A percentile compares a stretch with the other conserved stretches of the same genome.
Evolutionary conservation across 169 alveolate genomes (phyloP).

Genomic region (Ichthyophthirius multifiliis): DNA sequence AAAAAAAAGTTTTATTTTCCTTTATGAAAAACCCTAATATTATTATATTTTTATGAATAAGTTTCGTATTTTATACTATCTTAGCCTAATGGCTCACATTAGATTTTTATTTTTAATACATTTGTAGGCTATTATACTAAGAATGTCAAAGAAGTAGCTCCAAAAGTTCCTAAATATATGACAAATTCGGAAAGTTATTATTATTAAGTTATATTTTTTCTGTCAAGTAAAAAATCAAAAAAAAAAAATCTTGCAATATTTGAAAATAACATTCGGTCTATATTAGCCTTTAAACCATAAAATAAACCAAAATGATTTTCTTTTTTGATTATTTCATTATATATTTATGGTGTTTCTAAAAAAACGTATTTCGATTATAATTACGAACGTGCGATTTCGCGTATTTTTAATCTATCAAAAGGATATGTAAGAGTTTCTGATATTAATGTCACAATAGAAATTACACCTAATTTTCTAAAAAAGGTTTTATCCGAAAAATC

Average conservation of each 20-base stretch:
- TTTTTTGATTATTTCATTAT: not conserved
- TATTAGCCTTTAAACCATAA: not conserved
- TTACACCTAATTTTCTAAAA: not conserved
- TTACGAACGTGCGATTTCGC: not conserved
- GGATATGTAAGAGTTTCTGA: slow-evolving; percentile 1
- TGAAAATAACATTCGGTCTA: not conserved
- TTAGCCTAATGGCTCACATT: not conserved
- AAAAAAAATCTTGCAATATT: not conserved
- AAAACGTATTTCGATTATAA: not conserved
- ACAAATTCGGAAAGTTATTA: not conserved
- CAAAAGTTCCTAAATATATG: not conserved
- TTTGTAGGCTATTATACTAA: not conserved
- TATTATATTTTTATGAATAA: not conserved
- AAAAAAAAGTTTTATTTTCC: not conserved
- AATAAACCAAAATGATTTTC: not conserved
- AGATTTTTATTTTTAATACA: not conserved
- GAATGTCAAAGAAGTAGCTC: not conserved
- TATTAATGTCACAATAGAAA: not conserved
- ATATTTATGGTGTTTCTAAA: not conserved
- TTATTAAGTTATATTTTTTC: not conserved
- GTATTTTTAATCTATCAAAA: not conserved
- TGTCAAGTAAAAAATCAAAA: not conserved
- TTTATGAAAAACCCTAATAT: not conserved
- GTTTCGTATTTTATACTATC: not conserved
- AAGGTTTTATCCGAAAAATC: not conserved